Conservation (phyloP, 257 asterid species). For the Gardenia jasminoides region DNA sequence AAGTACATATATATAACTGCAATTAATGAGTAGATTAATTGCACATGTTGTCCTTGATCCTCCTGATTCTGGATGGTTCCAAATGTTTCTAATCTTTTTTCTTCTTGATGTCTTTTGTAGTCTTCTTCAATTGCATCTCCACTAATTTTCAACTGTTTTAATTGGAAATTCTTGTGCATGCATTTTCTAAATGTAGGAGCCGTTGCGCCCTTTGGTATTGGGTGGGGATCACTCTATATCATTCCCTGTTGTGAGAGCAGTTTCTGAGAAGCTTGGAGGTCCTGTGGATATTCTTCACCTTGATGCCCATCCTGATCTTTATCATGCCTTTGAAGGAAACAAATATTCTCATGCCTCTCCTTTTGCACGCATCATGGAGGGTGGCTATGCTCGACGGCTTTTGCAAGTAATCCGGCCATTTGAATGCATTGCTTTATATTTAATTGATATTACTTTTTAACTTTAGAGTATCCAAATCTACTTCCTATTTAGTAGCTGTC, state of each 20-base stretch:
- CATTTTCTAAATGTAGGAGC: slow-evolving; percentile 44
- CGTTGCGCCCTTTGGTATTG: slow-evolving; percentile 87
- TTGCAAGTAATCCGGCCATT: slow-evolving; percentile 59
- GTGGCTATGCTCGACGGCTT: slow-evolving; percentile 93
- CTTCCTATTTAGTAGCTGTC: too few species aligned
- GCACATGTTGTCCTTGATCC: not conserved
- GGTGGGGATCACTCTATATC: slow-evolving; percentile 99
- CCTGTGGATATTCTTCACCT: slow-evolving; percentile 95
- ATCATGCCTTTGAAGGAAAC: slow-evolving; percentile 90
- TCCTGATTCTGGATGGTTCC: not conserved
- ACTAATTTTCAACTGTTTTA: not conserved
- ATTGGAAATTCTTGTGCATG: not conserved
- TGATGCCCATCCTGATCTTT: slow-evolving; percentile 98
- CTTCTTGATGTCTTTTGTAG: not conserved
- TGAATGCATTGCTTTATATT: not conserved
- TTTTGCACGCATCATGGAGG: slow-evolving; percentile 98
- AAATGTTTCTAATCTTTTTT: not conserved
- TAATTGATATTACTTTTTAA: not conserved
- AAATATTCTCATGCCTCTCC: slow-evolving; percentile 95
- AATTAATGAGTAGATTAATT: not conserved
- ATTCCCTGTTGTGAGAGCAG: slow-evolving; percentile 92
- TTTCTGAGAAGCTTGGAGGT: slow-evolving; percentile 97
- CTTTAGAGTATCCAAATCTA: not conserved
- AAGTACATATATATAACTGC: not conserved
- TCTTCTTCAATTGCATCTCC: not conserved